A percentile compares a stretch with the other conserved stretches of the same genome.
Conservation (phyloP, 257 asterid genomes). For the Gentiana straminea region DNA sequence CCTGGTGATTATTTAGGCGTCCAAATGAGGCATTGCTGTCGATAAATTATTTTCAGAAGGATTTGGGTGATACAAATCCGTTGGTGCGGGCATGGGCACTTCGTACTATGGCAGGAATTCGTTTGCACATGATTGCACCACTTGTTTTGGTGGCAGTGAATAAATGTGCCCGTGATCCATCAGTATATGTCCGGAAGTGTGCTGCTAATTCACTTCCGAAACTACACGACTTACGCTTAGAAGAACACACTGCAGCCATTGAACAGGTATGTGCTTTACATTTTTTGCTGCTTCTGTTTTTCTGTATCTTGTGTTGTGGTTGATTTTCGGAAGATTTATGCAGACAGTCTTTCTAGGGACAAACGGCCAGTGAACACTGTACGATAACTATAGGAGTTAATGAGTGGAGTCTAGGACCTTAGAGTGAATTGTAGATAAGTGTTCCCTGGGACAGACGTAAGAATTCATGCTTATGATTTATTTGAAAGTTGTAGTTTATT, state of each 20-base stretch:
- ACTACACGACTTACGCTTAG: slow-evolving; percentile 82
- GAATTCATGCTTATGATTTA: too few relatives aligned
- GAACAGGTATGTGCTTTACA: slow-evolving; percentile 53
- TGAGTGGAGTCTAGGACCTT: too few relatives aligned
- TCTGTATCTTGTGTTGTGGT: too few relatives aligned
- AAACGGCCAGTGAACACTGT: too few relatives aligned
- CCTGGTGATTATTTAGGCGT: slow-evolving; percentile 38
- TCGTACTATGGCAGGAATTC: slow-evolving; percentile 98
- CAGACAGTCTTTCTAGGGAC: too few relatives aligned
- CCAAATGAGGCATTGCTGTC: slow-evolving; percentile 87
- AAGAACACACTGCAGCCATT: slow-evolving; percentile 58
- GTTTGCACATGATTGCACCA: slow-evolving; percentile 78
- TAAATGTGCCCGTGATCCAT: slow-evolving; percentile 90
- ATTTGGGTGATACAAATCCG: slow-evolving; percentile 87
- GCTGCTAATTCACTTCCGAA: slow-evolving; percentile 94
- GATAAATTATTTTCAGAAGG: slow-evolving; percentile 92
- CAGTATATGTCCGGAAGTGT: slow-evolving; percentile 92
- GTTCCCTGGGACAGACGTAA: too few relatives aligned
- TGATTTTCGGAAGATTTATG: neutral
- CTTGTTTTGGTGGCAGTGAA: slow-evolving; percentile 75
- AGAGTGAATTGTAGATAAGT: too few relatives aligned
- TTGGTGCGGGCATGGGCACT: slow-evolving; percentile 93
- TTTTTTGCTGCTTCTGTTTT: too few relatives aligned
- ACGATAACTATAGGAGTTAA: too few relatives aligned
- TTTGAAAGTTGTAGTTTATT: too few relatives aligned